Conservation (phyloP, 1,284 basidiomycete species). For the Puccinia polysora region DNA sequence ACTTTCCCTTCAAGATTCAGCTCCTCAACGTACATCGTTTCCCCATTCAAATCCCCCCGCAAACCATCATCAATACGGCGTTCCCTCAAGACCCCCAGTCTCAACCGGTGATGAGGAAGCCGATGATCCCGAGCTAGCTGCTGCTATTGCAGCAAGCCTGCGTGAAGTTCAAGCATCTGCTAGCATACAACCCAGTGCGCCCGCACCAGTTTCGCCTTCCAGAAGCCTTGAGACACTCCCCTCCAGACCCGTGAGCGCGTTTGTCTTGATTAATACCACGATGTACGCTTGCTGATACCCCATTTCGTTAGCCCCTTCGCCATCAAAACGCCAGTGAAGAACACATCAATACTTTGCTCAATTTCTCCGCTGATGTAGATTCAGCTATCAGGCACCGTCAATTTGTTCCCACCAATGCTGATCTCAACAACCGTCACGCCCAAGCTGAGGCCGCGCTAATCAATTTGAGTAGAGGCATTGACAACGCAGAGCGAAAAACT, state of each 20-base stretch:
- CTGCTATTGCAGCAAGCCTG: slow-evolving; percentile 92
- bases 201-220: slow-evolving; percentile 1
- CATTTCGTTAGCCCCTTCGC: slow-evolving; percentile 5
- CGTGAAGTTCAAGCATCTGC: slow-evolving; percentile 67
- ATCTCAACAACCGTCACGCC: slow-evolving; percentile 18
- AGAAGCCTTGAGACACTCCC: slow-evolving; percentile 2
- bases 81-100: slow-evolving; percentile 22
- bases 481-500: slow-evolving; percentile 81
- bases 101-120: slow-evolving; percentile 61
- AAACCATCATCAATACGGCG: neutral
- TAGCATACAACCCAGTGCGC: slow-evolving; percentile 53
- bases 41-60: neutral
- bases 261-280: neutral
- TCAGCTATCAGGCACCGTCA: slow-evolving; percentile 12
- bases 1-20: slow-evolving; percentile 63
- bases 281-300: neutral
- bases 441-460: slow-evolving; percentile 56
- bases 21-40: slow-evolving; percentile 28
- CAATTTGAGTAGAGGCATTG: slow-evolving; percentile 75
- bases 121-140: slow-evolving; percentile 84
- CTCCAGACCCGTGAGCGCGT: slow-evolving; percentile 16
- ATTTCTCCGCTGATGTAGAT: slow-evolving; percentile 38
- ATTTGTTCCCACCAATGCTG: slow-evolving; percentile 21
- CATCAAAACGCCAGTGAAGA: slow-evolving; percentile 5
- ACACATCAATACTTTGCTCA: slow-evolving; percentile 25